These are phyloP conservation scores for Sporisorium exsertum DNA, from an alignment of 1,284 basidiomycete species.

Conservation along the genomic window DNA sequence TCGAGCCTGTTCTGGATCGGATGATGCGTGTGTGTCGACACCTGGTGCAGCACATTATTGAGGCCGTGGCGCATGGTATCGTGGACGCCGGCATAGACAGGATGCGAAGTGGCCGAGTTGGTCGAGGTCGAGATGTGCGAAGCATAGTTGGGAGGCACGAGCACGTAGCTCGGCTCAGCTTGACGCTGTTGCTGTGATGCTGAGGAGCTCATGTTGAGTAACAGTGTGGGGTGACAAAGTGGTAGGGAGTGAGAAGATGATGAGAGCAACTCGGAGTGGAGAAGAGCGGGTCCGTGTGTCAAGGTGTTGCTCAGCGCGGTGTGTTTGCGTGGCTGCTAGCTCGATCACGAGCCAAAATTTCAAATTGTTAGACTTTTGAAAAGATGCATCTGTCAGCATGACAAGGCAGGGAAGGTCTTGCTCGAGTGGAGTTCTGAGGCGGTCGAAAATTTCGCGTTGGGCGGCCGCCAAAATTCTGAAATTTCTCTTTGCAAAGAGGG, in stretches of 20 bases:
- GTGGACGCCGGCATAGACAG: slow-evolving; percentile 62
- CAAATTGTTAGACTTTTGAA: slow-evolving; percentile 2
- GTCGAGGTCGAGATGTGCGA: slow-evolving; percentile 40
- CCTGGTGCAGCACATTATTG: slow-evolving; percentile 56
- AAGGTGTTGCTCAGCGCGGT: slow-evolving; percentile 3
- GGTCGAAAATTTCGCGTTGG: slow-evolving; percentile 8
- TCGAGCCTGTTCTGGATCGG: slow-evolving; percentile 66
- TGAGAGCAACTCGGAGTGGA: slow-evolving; percentile 10
- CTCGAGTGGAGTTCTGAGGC: slow-evolving; percentile 17
- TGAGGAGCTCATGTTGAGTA: slow-evolving; percentile 27
- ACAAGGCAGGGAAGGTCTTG: background rate
- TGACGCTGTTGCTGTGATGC: slow-evolving; percentile 29
- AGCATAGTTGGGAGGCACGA: slow-evolving; percentile 48
- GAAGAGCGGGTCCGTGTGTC: slow-evolving; percentile 30
- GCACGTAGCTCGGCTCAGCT: slow-evolving; percentile 40
- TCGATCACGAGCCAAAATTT: slow-evolving; percentile 24
- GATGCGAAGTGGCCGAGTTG: slow-evolving; percentile 54
- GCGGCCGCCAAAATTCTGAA: slow-evolving; percentile 1
- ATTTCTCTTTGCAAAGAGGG: slow-evolving; percentile 1
- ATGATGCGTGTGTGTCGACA: slow-evolving; percentile 51
- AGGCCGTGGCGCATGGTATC: slow-evolving; percentile 65
- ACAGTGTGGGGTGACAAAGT: too few species aligned
- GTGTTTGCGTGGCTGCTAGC: slow-evolving; percentile 9
- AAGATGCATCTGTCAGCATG: slow-evolving; percentile 1
- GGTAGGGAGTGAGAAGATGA: background rate